Percentiles rank a stretch among this genome's conserved stretches.
Conservation (phyloP, 139 green algal genomes). For the Penium margaritaceum region DNA sequence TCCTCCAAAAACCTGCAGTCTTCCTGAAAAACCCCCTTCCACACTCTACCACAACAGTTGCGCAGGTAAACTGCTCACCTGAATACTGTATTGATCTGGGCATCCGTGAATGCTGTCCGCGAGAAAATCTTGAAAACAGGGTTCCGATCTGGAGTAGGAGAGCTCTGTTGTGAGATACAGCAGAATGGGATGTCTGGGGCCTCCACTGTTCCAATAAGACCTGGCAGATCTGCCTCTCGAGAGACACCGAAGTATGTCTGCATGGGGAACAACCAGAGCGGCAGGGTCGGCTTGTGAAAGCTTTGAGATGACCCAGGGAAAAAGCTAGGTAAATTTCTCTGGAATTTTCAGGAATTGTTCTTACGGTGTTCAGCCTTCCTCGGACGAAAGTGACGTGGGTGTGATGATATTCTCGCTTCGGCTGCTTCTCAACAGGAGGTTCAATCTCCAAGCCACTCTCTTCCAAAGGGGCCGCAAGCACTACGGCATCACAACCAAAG, state of each 20-base stretch:
- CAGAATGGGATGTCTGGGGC: slow-evolving; percentile 13
- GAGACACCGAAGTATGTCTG: slow-evolving; percentile 29
- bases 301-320: too few relatives aligned
- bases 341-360: too few relatives aligned
- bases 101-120: not conserved
- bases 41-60: not conserved
- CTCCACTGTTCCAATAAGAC: slow-evolving; percentile 25
- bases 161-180: slow-evolving; percentile 14
- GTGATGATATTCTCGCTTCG: slow-evolving; percentile 17
- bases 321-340: too few relatives aligned
- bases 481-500: slow-evolving; percentile 20
- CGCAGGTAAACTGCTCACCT: slow-evolving; percentile 22
- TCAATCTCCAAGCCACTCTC: slow-evolving; percentile 19
- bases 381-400: slow-evolving; percentile 38
- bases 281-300: not conserved
- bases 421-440: not conserved
- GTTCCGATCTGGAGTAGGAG: not conserved
- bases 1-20: too few relatives aligned
- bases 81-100: slow-evolving; percentile 21
- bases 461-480: slow-evolving; percentile 34
- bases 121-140: slow-evolving; percentile 38
- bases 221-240: not conserved
- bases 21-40: too few relatives aligned
- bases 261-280: slow-evolving; percentile 3
- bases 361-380: slow-evolving; percentile 8